phyloP scores from a whole-genome alignment of 169 alveolate species.

The Cryptosporidium sp. region DNA sequence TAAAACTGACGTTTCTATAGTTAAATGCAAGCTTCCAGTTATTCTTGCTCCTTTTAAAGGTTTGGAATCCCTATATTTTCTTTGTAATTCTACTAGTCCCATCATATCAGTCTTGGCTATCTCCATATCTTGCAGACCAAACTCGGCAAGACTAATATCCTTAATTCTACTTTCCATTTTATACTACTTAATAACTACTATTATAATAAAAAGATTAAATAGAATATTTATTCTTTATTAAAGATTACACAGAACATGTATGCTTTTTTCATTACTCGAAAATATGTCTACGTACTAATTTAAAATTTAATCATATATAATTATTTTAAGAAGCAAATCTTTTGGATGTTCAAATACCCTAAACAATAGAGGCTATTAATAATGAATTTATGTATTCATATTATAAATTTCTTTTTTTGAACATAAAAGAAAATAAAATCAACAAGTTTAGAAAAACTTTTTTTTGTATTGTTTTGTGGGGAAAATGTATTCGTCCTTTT shows the following conservation, averaged over 20 bases:
- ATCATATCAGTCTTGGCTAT: slow-evolving; percentile 97
- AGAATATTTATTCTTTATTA: background rate
- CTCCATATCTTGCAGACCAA: slow-evolving; percentile 93
- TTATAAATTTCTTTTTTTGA: too few relatives aligned
- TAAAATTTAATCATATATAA: too few relatives aligned
- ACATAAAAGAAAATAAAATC: background rate
- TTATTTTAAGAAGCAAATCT: background rate
- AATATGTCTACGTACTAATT: background rate
- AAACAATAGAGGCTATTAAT: too few relatives aligned
- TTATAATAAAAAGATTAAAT: background rate
- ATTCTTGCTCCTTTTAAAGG: slow-evolving; percentile 95
- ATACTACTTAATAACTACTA: background rate
- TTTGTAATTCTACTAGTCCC: slow-evolving; percentile 93
- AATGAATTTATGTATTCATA: too few relatives aligned
- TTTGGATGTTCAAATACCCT: background rate
- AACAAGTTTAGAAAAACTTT: too few relatives aligned
- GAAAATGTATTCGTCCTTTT: background rate
- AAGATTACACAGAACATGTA: background rate
- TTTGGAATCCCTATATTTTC: slow-evolving; percentile 89
- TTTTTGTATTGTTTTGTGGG: background rate
- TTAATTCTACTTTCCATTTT: slow-evolving; percentile 82
- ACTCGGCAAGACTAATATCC: slow-evolving; percentile 92
- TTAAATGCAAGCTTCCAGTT: slow-evolving; percentile 98
- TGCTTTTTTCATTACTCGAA: background rate
- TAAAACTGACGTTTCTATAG: slow-evolving; percentile 93